Percentiles rank a stretch among this genome's conserved stretches.
These are phyloP conservation scores for Neurospora sp. DNA, from an alignment of 495 filamentous ascomycete genomes.

Conservation along the genomic window DNA sequence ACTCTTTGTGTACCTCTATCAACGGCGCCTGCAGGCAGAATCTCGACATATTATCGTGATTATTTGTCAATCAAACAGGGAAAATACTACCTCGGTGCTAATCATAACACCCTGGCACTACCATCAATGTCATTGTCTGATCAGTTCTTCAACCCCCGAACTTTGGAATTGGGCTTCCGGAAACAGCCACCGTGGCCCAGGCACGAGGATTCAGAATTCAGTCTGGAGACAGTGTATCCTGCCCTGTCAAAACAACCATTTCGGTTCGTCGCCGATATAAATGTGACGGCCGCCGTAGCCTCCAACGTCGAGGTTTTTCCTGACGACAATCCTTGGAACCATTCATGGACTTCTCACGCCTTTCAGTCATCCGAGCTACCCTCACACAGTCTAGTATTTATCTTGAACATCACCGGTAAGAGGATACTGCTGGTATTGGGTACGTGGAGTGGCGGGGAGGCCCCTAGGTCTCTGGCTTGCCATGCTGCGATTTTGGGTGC, in stretches of 20 bases:
- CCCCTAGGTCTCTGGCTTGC: background rate
- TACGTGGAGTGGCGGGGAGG: background rate
- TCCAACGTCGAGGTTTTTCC: no score
- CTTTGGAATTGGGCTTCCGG: background rate
- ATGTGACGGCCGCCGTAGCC: no score
- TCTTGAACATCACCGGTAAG: background rate
- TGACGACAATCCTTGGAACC: no score
- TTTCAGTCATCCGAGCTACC: background rate
- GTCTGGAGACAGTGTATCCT: background rate
- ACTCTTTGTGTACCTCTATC: background rate
- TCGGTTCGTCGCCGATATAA: background rate
- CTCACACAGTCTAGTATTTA: background rate
- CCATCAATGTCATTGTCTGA: background rate
- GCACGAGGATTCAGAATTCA: background rate
- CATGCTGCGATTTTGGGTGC: background rate
- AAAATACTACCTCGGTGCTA: background rate
- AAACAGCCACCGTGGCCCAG: background rate
- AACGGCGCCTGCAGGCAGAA: background rate
- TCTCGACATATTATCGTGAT: background rate
- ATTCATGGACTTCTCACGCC: no score
- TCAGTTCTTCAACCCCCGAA: background rate
- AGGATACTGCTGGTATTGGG: background rate
- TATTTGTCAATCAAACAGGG: background rate
- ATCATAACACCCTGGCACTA: background rate
- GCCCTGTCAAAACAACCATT: background rate